Evolutionary conservation across 2,329 filamentous ascomycete species (phyloP), one percentile per base, ranked within the genome.

Genomic region (Fusarium burgessii): DNA sequence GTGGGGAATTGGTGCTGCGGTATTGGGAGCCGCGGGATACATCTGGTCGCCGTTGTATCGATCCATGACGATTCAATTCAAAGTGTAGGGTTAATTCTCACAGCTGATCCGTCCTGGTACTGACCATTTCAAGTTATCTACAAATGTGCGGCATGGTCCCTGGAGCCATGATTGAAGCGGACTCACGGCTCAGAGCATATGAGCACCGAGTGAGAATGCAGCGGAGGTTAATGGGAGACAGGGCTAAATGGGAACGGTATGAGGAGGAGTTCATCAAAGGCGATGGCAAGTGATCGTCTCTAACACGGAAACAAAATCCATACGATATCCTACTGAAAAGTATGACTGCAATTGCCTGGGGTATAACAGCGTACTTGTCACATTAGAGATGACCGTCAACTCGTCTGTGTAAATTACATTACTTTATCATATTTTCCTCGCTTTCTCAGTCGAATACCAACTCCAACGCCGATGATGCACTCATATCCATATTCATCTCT

Each of bases 111-210:
- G 3, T 35, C 15, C 25, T 55, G 32, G 23, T 45, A 66, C 59
- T 61, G 49, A 60, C 35, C 54, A 55, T 50, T 59, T 35, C 29
- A 76, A 95, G 93, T 33, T 95, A 93, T 77, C 84, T 95, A 18
- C 92, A 94, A 79, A 93, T 94, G 91, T 93, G 91, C n/a, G 91
- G 90, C 66, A 95, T 95, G 92, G 90, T 92, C n/a, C 77, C 93
- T 36, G 93, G 93, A 45, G 87, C 89, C 76, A 92, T 93, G 86
- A 86, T 95, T 58, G 91, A 94, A 82, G 93, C 92, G 5, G 93
- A 95, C 77, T 81, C 84, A 60, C 85, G 90, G 52, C 84, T 95
- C 74, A 86, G 91, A 56, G 82, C 86, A 64, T 93, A 92, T 74
- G 92, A 94, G 79, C 84, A 89, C 15, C 83, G 84, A 46, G 82